Evolutionary conservation across 495 filamentous ascomycete species (phyloP), one percentile per base, ranked within the genome.

Genomic region (Niebla homalea): DNA sequence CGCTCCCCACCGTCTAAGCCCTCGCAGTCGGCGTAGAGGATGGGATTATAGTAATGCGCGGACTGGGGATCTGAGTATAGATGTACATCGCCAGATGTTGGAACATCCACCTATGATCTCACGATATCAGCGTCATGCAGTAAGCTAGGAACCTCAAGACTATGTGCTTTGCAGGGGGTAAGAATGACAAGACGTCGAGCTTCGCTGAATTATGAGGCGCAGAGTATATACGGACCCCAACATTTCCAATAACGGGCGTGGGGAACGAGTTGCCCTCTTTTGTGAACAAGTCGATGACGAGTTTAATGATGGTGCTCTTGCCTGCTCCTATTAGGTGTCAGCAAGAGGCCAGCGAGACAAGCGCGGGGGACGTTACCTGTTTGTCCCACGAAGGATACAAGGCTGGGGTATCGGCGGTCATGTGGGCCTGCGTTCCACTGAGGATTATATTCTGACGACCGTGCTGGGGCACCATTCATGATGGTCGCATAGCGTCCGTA

Each of bases 61-160:
- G 72, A 77, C 16, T 63, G 62, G 0, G 77, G 78, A 58, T 84
- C 79, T 0, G 70, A 60, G 47, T 82, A 84, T 12, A 83, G 64
- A 61, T 84, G 79, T 20, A 83, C 79, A 56, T 80, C 76, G 11
- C 67, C 78, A 5, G 78, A 79, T 5, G 77, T 81, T 0, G 79
- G 73, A n/a, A 70, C 53, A 26, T 68, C 63, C 22, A 73, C 67
- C 29, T 32, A 12, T 2, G 2, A 7, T 10, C 2, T 32, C 10
- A 32, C 14, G 2, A 32, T 11, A 32, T 32, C 29, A 32, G 5
- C 7, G 14, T 32, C 29, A 5, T 32, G 5, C 8, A 0, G 14
- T 32, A 8, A 32, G 29, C 25, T 7, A 26, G 25, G 7, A 4
- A 4, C 7, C 3, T 26, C 7, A 7, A 26, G 4, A 3, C 25